Base-by-base conservation (phyloP, 306 rosid genomes). In the Delonix regia region DNA sequence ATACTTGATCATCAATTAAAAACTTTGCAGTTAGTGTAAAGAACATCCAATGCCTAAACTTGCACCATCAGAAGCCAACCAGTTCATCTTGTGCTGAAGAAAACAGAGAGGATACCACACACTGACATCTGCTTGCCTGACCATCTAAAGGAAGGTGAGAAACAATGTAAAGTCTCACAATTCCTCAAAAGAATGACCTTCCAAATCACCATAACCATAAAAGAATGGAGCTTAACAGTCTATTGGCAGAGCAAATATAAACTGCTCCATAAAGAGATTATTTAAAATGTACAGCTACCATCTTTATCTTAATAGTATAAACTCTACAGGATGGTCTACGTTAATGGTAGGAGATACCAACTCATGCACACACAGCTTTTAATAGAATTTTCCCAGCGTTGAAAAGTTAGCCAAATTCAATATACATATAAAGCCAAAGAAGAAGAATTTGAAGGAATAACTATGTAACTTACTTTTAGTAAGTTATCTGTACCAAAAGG, bases 401-500 rank as follows among this genome's bases (percentile, higher is more conserved):
- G 36, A 44, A 44, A 69, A 66, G 44, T 51, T 51, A 48, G 55
- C 19, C 10, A 56, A 44, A 63, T 39, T 71, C 71, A 78, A 71
- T 49, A 6, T 22, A 80, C 1, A 34, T 56, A 61, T 4, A 33
- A 75, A 52, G 74, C 44, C 33, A 75, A 77, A 48, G 33, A 74
- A 19, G 45, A 15, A 61, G 16, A 25, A 69, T 42, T 68, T 41
- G 41, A 65, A 83, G 1, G 38, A n/a, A 21, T 15, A 49, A n/a
- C 78, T 6, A 70, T 70, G 51, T 36, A 63, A 78, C 83, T 86
- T 90, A 92, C 98, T 86, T 85, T 88, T 52, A 81, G 87, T 65
- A 74, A 52, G 52, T 86, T 48, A 76, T 94, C 97, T 0, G 92
- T 85, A 64, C 97, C 97, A 85, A 92, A 94, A 65, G 98, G 94